These are phyloP conservation scores for Mesembryanthemum crystallinum DNA, from an alignment of 148 eudicot species.

Conservation along the genomic window DNA sequence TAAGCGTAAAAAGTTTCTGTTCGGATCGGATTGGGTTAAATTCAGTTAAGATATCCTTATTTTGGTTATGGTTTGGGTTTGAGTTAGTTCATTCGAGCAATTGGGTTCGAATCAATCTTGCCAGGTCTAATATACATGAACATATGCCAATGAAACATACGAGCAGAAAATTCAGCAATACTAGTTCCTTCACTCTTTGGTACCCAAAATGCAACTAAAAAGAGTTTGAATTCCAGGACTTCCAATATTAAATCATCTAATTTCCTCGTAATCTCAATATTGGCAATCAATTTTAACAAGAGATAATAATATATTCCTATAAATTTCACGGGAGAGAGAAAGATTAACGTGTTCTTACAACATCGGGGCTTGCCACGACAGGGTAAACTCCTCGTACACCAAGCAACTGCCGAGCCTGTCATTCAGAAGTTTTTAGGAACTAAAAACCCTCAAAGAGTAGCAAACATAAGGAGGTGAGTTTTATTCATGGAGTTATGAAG, in stretches of 20 bases:
- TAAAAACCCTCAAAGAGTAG: not conserved
- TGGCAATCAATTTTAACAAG: not conserved
- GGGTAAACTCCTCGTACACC: slow-evolving; percentile 58
- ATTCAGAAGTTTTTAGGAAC: not conserved
- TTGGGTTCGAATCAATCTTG: too few species aligned
- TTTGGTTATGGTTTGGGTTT: too few species aligned
- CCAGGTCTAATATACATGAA: too few species aligned
- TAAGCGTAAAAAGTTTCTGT: too few species aligned
- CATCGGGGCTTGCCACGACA: slow-evolving; percentile 46
- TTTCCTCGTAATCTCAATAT: not conserved
- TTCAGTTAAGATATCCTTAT: too few species aligned
- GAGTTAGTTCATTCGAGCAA: too few species aligned
- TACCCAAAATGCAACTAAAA: too few species aligned
- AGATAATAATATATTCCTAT: not conserved
- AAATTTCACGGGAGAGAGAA: not conserved
- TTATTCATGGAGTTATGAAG: not conserved
- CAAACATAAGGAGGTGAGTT: not conserved
- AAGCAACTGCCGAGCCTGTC: slow-evolving; percentile 64
- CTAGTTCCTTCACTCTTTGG: too few species aligned
- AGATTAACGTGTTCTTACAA: slow-evolving; percentile 32
- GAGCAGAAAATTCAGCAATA: not conserved
- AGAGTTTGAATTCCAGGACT: too few species aligned
- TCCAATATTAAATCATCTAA: not conserved
- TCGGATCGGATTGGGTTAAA: too few species aligned
- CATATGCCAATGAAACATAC: not conserved